These are phyloP conservation scores for Aspergillus proliferans DNA, from an alignment of 2,329 filamentous ascomycete genomes.

Conservation along the genomic window DNA sequence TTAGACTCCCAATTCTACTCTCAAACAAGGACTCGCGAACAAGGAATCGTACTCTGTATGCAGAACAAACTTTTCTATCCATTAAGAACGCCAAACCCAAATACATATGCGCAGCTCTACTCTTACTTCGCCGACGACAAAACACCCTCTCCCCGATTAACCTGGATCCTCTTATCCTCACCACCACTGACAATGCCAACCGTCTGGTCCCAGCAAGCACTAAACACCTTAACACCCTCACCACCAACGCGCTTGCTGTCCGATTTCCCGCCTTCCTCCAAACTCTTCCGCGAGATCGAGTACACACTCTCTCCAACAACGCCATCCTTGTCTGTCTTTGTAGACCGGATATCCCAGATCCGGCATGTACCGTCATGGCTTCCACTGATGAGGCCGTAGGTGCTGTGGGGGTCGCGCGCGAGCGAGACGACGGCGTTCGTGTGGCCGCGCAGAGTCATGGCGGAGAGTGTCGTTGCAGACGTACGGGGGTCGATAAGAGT, in stretches of 20 bases:
- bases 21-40: background rate
- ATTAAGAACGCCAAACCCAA: slow-evolving; percentile 21
- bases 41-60: slow-evolving; percentile 3
- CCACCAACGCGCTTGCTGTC: slow-evolving; percentile 57
- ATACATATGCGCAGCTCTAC: slow-evolving; percentile 22
- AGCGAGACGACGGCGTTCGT: slow-evolving; percentile 64
- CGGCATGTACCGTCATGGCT: slow-evolving; percentile 87
- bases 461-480: slow-evolving; percentile 66
- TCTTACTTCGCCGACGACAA: slow-evolving; percentile 25
- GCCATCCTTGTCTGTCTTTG: slow-evolving; percentile 53
- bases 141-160: slow-evolving; percentile 63
- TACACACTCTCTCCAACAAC: slow-evolving; percentile 65
- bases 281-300: slow-evolving; percentile 70
- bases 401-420: slow-evolving; percentile 57
- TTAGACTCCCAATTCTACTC: background rate
- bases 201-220: slow-evolving; percentile 75
- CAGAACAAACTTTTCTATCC: slow-evolving; percentile 20
- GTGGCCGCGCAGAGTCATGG: slow-evolving; percentile 89
- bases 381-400: slow-evolving; percentile 80
- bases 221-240: slow-evolving; percentile 84
- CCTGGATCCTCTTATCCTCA: slow-evolving; percentile 90
- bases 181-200: slow-evolving; percentile 87
- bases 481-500: slow-evolving; percentile 87
- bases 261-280: slow-evolving; percentile 58
- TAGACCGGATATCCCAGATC: slow-evolving; percentile 82